Base-by-base conservation (phyloP, 1,284 basidiomycete genomes). In the Cutaneotrichosporon cutaneum region DNA sequence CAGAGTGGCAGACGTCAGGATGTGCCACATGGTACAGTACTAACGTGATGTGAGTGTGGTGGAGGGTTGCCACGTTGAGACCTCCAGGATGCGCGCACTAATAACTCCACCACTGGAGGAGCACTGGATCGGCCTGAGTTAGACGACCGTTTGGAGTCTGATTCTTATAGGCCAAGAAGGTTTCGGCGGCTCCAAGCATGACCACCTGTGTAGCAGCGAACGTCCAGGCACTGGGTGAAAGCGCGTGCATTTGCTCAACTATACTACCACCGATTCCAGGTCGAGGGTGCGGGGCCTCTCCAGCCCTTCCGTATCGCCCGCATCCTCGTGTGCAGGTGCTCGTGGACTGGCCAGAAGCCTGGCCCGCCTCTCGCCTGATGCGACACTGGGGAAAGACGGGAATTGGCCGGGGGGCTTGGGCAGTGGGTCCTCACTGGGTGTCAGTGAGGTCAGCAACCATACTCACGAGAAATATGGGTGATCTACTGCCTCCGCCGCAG, bases 371-470 rank as follows among this genome's bases (percentile, higher is more conserved):
- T 99, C 96, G 24, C 96, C 96, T 3, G 93, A 93, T n/a, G 96
- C 96, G 22, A 90, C 86, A 45, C 91, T 94, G 18, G 96, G 96
- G 79, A 99, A 99, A 2, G 92, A 95, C 2, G 91, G 87, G 78
- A 99, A 99, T 58, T 95, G 82, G 73, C 97, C 94, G n/a, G 94
- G 92, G 77, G 99, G 95, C 72, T 99, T 98, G 0, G 96, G 95
- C 44, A 90, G 79, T 0, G 96, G 96, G 0, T 90, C 88, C 80
- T 99, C 96, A 5, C 92, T 94, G 71, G 26, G 10, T 32, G 50
- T 57, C 53, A 61, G 61, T 54, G 39, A 4, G 18, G n/a, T 11
- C 30, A 8, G 18, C n/a, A 22, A 50, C 32, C 18, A 13, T 14
- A 82, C 87, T 58, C 62, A 94, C 93, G 81, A 86, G 77, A 99